Percentiles rank a stretch among this genome's conserved stretches.
Conservation (phyloP, 495 filamentous ascomycete species). For the Lophium mytilinum region DNA sequence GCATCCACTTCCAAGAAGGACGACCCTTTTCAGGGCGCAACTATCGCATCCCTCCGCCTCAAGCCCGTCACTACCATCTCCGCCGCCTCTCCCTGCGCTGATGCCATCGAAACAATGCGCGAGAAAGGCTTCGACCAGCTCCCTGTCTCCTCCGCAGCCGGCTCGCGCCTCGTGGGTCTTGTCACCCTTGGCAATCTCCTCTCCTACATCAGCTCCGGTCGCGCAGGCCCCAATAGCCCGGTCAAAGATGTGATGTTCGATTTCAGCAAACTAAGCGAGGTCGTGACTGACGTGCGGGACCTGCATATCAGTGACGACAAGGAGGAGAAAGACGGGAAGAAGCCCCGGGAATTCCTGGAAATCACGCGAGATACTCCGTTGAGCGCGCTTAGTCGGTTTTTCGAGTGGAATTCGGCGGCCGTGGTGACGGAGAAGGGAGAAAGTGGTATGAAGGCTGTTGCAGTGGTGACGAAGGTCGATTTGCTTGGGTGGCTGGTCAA, state of each 20-base stretch:
- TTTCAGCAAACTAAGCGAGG: constrained; percentile 75
- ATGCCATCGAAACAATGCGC: constrained; percentile 92
- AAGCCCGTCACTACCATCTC: constrained; percentile 86
- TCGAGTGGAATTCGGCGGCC: constrained; percentile 96
- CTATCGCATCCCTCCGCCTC: constrained; percentile 69
- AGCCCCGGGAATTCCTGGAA: constrained; percentile 56
- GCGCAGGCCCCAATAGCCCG: constrained; percentile 60
- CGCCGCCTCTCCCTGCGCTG: constrained; percentile 58
- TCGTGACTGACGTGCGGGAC: constrained; percentile 73
- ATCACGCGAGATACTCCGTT: constrained; percentile 88
- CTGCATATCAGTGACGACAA: constrained; percentile 27
- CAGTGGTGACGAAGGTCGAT: constrained; percentile 95
- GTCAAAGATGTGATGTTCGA: constrained; percentile 94
- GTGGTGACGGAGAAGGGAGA: constrained; percentile 71
- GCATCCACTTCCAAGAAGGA: constrained; percentile 23
- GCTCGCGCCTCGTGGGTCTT: constrained; percentile 64
- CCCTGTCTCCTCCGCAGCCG: constrained; percentile 64
- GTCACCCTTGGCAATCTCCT: constrained; percentile 93
- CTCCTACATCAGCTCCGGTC: constrained; percentile 72
- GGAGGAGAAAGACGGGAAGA: constrained; percentile 44
- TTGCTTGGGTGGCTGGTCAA: constrained; percentile 86
- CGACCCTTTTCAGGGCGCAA: constrained; percentile 62
- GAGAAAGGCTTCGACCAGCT: constrained; percentile 96
- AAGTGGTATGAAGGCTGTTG: constrained; percentile 64
- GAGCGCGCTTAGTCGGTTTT: constrained; percentile 75